Conservation (phyloP, 1,139 yeast species). For the Meyerozyma smithsonii region DNA sequence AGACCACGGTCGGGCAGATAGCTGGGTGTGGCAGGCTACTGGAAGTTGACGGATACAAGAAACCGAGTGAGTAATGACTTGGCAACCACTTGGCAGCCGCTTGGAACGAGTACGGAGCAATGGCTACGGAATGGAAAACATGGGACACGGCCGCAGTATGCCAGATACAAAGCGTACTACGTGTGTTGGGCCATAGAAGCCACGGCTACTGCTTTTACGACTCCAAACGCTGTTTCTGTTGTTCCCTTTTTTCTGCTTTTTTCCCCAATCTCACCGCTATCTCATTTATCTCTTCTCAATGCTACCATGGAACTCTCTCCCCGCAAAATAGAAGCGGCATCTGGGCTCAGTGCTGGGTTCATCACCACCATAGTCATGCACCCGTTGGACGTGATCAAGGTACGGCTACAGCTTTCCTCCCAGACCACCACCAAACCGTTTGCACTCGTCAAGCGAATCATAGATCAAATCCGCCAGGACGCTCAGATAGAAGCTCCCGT, state of each 20-base stretch:
- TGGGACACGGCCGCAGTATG: too few relatives aligned
- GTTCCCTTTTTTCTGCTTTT: background rate
- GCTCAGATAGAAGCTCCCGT: conserved; percentile 9
- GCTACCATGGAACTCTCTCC: background rate
- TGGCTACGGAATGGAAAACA: too few relatives aligned
- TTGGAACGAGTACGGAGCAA: too few relatives aligned
- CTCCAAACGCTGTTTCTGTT: too few relatives aligned
- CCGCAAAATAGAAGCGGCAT: conserved; percentile 48
- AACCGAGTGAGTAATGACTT: background rate
- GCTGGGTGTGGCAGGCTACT: too few relatives aligned
- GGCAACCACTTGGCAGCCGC: too few relatives aligned
- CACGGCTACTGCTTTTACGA: too few relatives aligned
- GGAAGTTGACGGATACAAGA: background rate
- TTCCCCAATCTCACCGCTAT: background rate
- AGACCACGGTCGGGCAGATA: too few relatives aligned
- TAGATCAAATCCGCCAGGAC: conserved; percentile 15
- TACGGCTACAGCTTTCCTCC: conserved; percentile 58
- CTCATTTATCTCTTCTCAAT: background rate
- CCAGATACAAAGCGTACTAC: too few relatives aligned
- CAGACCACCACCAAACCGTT: conserved; percentile 9
- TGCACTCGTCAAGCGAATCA: conserved; percentile 14
- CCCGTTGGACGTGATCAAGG: conserved; percentile 82
- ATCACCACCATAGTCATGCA: conserved; percentile 77
- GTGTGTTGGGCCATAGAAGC: too few relatives aligned
- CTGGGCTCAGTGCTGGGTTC: conserved; percentile 84